Evolutionary conservation across 257 asterid genomes (phyloP).

Genomic region (Gynochthodes officinalis): DNA sequence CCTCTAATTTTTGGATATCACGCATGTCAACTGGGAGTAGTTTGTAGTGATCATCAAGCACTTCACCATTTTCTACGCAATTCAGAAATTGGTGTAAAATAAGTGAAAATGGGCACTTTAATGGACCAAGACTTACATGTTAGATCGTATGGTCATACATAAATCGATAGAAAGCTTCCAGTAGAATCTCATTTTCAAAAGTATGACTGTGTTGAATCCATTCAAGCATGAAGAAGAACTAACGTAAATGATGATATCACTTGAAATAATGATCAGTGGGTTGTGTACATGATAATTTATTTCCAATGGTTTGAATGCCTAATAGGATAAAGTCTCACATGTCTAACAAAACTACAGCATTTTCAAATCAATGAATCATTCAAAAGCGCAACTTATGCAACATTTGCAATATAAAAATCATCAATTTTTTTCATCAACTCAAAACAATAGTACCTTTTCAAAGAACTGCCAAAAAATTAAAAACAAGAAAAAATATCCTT

Average conservation of each 20-base stretch:
- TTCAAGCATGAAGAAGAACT: background rate
- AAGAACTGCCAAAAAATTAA: background rate
- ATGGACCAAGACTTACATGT: background rate
- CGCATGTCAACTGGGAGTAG: conserved; percentile 91
- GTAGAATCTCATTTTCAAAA: background rate
- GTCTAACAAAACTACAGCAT: background rate
- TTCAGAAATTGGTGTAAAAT: conserved; percentile 5
- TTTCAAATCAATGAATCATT: background rate
- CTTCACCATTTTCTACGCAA: conserved; percentile 89
- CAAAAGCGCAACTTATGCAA: background rate
- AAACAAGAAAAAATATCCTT: background rate
- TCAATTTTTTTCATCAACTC: background rate
- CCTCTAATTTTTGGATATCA: conserved; percentile 62
- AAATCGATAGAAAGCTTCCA: background rate
- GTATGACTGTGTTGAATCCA: background rate
- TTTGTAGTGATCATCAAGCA: conserved; percentile 77
- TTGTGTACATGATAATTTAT: background rate
- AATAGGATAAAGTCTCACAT: background rate
- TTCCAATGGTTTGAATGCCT: background rate
- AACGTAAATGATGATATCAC: background rate
- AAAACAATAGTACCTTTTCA: background rate
- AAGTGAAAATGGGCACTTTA: conserved; percentile 11
- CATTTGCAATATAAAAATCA: background rate
- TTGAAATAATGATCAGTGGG: background rate
- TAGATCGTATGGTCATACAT: background rate